These are phyloP conservation scores for Afroboletus lepidellus DNA, from an alignment of 1,284 basidiomycete genomes.

Conservation along the genomic window DNA sequence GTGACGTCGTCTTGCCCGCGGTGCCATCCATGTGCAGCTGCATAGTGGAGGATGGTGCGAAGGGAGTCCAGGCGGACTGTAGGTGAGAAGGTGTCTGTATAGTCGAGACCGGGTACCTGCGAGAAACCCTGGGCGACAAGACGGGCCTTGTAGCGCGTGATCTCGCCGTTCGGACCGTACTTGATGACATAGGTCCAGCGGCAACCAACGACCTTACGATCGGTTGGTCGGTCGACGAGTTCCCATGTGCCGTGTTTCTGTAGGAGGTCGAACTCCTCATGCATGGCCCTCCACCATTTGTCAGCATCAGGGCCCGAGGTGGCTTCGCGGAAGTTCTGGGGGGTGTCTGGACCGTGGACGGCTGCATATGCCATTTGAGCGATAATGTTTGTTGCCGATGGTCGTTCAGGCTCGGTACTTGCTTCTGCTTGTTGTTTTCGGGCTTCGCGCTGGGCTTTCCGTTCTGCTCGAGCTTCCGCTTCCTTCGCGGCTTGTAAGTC, in stretches of 20 bases:
- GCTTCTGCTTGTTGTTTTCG: background rate
- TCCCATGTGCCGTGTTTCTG: slow-evolving; percentile 26
- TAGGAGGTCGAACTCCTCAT: slow-evolving; percentile 28
- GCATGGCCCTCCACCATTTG: slow-evolving; percentile 33
- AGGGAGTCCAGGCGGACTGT: background rate
- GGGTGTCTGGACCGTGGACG: background rate
- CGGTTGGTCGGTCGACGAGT: slow-evolving; percentile 22
- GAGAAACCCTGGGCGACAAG: slow-evolving; percentile 31
- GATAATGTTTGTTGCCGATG: background rate
- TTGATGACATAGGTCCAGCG: slow-evolving; percentile 42
- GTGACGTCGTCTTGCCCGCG: background rate
- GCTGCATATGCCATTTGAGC: background rate
- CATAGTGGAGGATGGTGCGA: background rate
- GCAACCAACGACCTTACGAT: slow-evolving; percentile 26
- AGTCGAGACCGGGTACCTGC: background rate
- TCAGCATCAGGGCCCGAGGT: background rate
- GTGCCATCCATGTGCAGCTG: background rate
- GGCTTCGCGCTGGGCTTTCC: too few species aligned
- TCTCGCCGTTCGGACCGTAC: slow-evolving; percentile 29
- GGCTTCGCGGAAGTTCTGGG: background rate
- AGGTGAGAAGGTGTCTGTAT: background rate
- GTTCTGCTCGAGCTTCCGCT: background rate
- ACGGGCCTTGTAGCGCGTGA: slow-evolving; percentile 11
- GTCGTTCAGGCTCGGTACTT: background rate
- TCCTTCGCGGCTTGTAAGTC: background rate